Evolutionary conservation across 768 basidiomycete genomes (phyloP), one percentile per base, ranked within the genome.

Genomic region (Trametopsis cervina): DNA sequence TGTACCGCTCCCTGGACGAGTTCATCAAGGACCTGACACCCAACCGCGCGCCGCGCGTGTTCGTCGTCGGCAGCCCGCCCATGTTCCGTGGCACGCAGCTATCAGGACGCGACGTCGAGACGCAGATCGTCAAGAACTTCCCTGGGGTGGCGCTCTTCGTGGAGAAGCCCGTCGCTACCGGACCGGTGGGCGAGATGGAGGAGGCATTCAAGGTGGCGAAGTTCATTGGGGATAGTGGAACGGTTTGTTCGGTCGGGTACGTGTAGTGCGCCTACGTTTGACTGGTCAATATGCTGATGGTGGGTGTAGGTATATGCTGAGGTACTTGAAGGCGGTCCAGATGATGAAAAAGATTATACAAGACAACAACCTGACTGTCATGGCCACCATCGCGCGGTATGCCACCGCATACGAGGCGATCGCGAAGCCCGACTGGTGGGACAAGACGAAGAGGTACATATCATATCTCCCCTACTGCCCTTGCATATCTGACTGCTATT

Each of bases 261-360:
- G 80, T 15, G 40, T 41, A 33, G 39, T 26, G 38, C 37, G 26
- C 36, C 25, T 49, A n/a, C 25, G 7, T 41, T 37, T 26, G 29
- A 29, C 42, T 37, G 54, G 35, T 39, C 24, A 11, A 25, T 17
- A 12, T 6, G 47, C 15, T 37, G 24, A 23, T 37, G n/a, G 18
- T n/a, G n/a, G 33, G 15, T 22, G 27, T 40, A 90, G 89, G 50
- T 92, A 91, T 63, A 96, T 96, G 92, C 72, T 96, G 54, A 82
- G 92, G 54, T 94, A 95, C 69, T 75, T 95, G 58, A 86, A 85
- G 66, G 93, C 87, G 25, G 90, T 95, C 18, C 92, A 96, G 68
- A 85, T 83, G 77, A 96, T 97, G 89, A 94, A 95, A 70, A 78
- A 85, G 52, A 93, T 97, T 65, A 88, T 99, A 63, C 74, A 89